Base-by-base conservation (phyloP, 306 rosid genomes). In the Gleditsia sinensis region DNA sequence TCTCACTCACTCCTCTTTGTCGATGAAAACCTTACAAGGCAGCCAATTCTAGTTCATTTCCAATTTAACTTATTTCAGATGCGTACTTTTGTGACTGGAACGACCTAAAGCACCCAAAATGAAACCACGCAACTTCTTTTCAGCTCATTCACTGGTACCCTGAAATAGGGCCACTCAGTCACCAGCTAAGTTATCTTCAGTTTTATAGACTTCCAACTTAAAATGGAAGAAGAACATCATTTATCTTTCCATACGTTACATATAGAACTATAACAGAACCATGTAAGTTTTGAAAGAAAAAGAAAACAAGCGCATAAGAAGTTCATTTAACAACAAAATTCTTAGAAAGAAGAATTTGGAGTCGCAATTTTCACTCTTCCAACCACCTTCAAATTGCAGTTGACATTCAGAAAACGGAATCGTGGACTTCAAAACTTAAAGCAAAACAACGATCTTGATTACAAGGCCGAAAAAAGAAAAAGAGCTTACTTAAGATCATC, bases 401-500 rank as follows among this genome's bases (percentile, higher is more conserved):
- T 9, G 14, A 32, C 65, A 58, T 32, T 16, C 65, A 32, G 40
- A 30, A 74, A 32, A 23, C 28, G 9, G 48, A 74, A 23, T 49
- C 61, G 24, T 9, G 14, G 28, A 23, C 32, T 28, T 39, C 12
- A 28, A 74, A 30, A 64, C 42, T 42, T 6, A 50, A 82, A 40
- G 11, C 39, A 42, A 58, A 40, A 23, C 30, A 36, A 62, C 17
- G 23, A 57, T 14, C 39, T 12, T 39, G 45, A 39, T 5, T 4
- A 16, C 4, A 5, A 32, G 60, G 21, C 12, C 9, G 39, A 16
- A 7, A 33, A 60, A 10, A 10, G 2, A 12, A 34, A 33, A 3
- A 80, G 74, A 59, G 17, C 88, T 79, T 84, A 95, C 99, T 87
- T 92, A 40, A 88, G 75, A 77, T 86, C 78, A 43, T 67, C 87